A percentile compares a stretch with the other conserved stretches of the same genome.
Conservation (phyloP, 306 rosid species). For the Ormosia semicastrata region DNA sequence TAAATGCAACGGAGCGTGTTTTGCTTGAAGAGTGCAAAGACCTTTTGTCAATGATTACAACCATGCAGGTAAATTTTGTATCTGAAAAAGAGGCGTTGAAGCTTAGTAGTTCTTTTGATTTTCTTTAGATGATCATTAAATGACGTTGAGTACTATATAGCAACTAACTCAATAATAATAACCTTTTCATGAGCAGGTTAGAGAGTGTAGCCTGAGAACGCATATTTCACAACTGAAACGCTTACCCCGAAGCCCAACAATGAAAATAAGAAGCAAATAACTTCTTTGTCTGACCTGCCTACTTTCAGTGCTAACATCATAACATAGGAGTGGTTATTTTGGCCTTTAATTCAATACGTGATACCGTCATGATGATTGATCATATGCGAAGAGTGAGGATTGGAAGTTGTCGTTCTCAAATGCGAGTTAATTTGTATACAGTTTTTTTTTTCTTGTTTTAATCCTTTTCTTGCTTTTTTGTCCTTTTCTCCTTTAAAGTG, state of each 20-base stretch:
- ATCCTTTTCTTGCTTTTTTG: neutral
- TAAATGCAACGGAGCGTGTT: conserved; percentile 68
- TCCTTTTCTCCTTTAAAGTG: neutral
- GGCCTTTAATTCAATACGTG: conserved; percentile 35
- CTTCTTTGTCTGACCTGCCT: conserved; percentile 37
- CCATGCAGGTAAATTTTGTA: conserved; percentile 63
- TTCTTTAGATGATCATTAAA: conserved; percentile 17
- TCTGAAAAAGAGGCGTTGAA: neutral
- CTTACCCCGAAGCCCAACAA: conserved; percentile 39
- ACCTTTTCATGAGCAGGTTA: conserved; percentile 57
- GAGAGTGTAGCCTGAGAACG: conserved; percentile 73
- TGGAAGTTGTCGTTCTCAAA: conserved; percentile 39
- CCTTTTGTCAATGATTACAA: conserved; percentile 62
- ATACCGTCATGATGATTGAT: conserved; percentile 28
- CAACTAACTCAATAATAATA: neutral
- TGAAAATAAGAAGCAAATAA: conserved; percentile 41
- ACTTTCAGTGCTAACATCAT: conserved; percentile 49
- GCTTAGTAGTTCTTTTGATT: conserved; percentile 1
- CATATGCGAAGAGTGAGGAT: conserved; percentile 30
- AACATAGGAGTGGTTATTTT: conserved; percentile 33
- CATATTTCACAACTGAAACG: conserved; percentile 65
- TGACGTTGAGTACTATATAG: neutral
- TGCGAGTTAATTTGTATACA: conserved; percentile 44
- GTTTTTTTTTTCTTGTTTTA: conserved; percentile 18
- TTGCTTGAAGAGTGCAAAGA: conserved; percentile 77